These are phyloP conservation scores for Forsythia viridissima DNA, from an alignment of 257 asterid genomes.

Conservation along the genomic window DNA sequence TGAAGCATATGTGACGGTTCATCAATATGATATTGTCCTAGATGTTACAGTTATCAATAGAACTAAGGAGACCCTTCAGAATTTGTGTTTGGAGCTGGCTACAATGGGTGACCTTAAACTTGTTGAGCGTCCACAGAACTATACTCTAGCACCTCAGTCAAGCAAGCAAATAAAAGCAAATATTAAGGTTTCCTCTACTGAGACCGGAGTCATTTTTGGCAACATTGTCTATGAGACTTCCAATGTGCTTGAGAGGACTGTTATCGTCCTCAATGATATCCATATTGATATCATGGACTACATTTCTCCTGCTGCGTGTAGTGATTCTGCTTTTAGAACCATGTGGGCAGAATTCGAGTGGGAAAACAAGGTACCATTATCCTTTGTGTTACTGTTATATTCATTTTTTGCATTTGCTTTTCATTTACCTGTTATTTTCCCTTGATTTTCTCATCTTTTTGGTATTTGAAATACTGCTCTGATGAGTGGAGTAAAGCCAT, in stretches of 20 bases:
- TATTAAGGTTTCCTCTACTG: slow-evolving; percentile 94
- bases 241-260: slow-evolving; percentile 85
- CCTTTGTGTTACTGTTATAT: slow-evolving; percentile 12
- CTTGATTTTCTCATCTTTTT: slow-evolving; percentile 4
- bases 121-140: slow-evolving; percentile 97
- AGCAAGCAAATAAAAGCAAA: slow-evolving; percentile 96
- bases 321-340: slow-evolving; percentile 88
- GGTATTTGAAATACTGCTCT: not conserved
- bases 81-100: slow-evolving; percentile 90
- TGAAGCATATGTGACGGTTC: slow-evolving; percentile 95
- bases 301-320: slow-evolving; percentile 91
- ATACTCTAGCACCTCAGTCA: slow-evolving; percentile 84
- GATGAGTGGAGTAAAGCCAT: too few species aligned
- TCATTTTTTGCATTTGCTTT: slow-evolving; percentile 4
- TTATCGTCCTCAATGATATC: slow-evolving; percentile 89
- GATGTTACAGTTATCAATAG: slow-evolving; percentile 88
- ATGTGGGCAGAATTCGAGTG: slow-evolving; percentile 99
- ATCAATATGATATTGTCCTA: slow-evolving; percentile 90
- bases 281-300: slow-evolving; percentile 98
- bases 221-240: slow-evolving; percentile 94
- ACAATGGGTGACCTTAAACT: slow-evolving; percentile 98
- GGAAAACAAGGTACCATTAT: slow-evolving; percentile 84
- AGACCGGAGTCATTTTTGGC: slow-evolving; percentile 95
- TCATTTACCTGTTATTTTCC: slow-evolving; percentile 9
- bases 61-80: slow-evolving; percentile 94